Base-by-base conservation (phyloP, 306 rosid species). In the Herpetospermum pedunculosum region DNA sequence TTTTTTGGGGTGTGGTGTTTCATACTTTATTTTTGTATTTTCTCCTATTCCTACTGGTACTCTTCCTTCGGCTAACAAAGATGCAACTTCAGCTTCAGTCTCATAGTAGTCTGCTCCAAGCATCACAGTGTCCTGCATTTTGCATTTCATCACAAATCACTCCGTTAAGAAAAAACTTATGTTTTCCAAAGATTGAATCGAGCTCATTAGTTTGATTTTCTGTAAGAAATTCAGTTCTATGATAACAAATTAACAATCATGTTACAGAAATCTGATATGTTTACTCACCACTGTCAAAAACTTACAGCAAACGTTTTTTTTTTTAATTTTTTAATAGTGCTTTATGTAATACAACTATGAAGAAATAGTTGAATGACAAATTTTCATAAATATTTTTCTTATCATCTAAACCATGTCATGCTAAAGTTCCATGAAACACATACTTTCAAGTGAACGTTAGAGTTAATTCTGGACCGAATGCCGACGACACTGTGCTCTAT, bases 401-500 rank as follows among this genome's bases (percentile, higher is more conserved):
- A 26, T 58, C 40, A 40, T 57, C 48, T 64, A n/a, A 10, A 64
- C 3, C 46, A 3, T 35, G 23, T 12, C 8, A 19, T 40, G 32
- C 11, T 40, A 26, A 43, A 40, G 52, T 23, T 69, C 54, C 60
- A 75, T 29, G 26, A 26, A n/a, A 37, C 65, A 76, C 87, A 44
- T 73, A 94, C 98, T 97, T 94, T 94, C 68, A 94, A 81, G 81
- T 89, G 94, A 65, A 79, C 94, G 18, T 89, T 85, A 40, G 94
- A 82, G 78, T 85, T 86, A 74, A 94, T 86, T 87, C 92, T 81
- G 83, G 97, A 94, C 81, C 97, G 80, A 77, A 91, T 91, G 53
- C 98, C 98, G 72, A 94, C 85, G 21, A 94, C 96, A 72, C 94
- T 89, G 40, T 91, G 98, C 90, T 91, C 98, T 70, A 94, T 91